phyloP scores from a whole-genome alignment of 1,284 basidiomycete species.

The Phaffia rhodozyma region DNA sequence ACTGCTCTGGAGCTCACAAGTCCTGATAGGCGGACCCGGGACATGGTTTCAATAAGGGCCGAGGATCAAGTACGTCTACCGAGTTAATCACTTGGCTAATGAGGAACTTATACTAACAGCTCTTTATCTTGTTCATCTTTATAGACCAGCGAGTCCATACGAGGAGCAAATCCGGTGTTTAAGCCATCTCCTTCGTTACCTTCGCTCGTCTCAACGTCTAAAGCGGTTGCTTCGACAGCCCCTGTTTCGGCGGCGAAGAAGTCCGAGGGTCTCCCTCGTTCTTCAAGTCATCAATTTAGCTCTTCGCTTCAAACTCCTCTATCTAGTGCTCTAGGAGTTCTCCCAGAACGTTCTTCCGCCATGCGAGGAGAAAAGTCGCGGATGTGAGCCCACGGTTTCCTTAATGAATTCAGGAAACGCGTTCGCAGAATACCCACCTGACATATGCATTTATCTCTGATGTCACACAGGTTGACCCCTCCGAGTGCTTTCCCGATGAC shows the following conservation, averaged over 20 bases:
- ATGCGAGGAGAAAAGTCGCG: not conserved
- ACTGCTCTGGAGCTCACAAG: not conserved
- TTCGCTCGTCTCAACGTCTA: no score
- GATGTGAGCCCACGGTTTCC: not conserved
- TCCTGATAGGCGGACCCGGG: not conserved
- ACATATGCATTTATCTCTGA: not conserved
- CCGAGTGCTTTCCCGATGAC: slow-evolving; percentile 23
- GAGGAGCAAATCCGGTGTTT: not conserved
- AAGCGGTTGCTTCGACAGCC: no score
- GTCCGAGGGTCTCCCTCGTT: no score
- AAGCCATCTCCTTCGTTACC: not conserved
- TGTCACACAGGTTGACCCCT: not conserved
- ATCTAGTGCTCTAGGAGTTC: not conserved
- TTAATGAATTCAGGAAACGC: not conserved
- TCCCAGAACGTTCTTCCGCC: not conserved
- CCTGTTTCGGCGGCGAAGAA: no score
- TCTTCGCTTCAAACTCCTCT: not conserved
- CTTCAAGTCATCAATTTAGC: no score
- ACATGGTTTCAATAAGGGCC: not conserved
- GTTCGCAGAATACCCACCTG: not conserved
- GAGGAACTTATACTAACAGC: no score
- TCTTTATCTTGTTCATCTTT: no score
- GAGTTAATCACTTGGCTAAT: no score
- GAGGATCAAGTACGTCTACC: no score
- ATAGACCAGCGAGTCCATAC: not conserved